A percentile compares a stretch with the other conserved stretches of the same genome.
phyloP scores from a whole-genome alignment of 768 basidiomycete genomes.

The Jaapia argillacea region DNA sequence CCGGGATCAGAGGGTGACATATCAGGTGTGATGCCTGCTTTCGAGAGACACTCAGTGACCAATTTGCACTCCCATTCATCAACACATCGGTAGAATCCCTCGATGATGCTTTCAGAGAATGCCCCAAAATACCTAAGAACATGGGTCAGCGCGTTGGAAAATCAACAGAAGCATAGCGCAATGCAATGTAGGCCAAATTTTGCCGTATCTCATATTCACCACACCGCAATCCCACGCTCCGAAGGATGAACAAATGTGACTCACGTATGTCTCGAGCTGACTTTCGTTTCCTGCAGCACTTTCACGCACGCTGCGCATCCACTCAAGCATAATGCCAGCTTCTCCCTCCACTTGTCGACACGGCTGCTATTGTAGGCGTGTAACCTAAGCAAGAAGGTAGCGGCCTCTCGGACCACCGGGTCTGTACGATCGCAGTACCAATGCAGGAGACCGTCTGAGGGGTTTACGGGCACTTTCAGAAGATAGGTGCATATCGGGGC shows the following conservation, averaged over 20 bases:
- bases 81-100: constrained; percentile 51
- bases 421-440: constrained; percentile 75
- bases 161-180: not conserved
- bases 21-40: constrained; percentile 16
- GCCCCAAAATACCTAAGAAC: constrained; percentile 61
- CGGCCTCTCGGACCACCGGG: constrained; percentile 47
- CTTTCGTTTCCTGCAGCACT: constrained; percentile 54
- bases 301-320: constrained; percentile 66
- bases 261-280: constrained; percentile 59
- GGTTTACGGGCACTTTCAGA: constrained; percentile 30
- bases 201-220: too few relatives aligned
- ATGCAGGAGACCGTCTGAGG: constrained; percentile 37
- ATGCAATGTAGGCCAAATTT: not conserved
- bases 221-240: too few relatives aligned
- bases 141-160: constrained; percentile 7
- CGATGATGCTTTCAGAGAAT: constrained; percentile 39
- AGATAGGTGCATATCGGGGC: constrained; percentile 42
- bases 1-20: constrained; percentile 2
- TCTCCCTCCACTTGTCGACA: constrained; percentile 55
- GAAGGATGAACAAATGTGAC: constrained; percentile 20
- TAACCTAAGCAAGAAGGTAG: constrained; percentile 74
- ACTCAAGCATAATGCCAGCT: constrained; percentile 42
- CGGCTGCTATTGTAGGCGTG: constrained; percentile 61
- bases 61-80: constrained; percentile 55
- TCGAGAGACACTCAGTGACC: constrained; percentile 37